A percentile compares a stretch with the other conserved stretches of the same genome.
phyloP scores from a whole-genome alignment of 768 basidiomycete species.

The Auriscalpium vulgare region DNA sequence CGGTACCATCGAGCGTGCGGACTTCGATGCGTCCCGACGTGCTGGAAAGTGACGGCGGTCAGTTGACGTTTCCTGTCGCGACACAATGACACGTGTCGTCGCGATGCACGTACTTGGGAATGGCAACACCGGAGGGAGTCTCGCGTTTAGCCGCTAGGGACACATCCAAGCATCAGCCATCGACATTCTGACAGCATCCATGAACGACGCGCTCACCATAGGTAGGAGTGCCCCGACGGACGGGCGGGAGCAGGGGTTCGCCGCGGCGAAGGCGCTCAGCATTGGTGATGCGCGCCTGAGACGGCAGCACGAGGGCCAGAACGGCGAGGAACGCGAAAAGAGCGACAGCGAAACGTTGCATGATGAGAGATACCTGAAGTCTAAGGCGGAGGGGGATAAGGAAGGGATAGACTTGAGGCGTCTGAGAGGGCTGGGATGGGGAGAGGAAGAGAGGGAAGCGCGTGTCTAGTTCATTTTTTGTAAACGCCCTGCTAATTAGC shows the following conservation, averaged over 20 bases:
- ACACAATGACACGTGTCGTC: not conserved
- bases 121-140: not conserved
- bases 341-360: not conserved
- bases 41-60: not conserved
- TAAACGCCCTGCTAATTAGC: too few relatives aligned
- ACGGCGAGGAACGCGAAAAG: not conserved
- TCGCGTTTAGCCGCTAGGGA: not conserved
- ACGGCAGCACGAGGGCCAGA: not conserved
- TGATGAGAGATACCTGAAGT: not conserved
- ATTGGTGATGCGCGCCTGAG: slow-evolving; percentile 1
- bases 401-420: not conserved
- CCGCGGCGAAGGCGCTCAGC: not conserved
- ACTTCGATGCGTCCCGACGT: not conserved
- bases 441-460: not conserved
- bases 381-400: not conserved
- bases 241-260: not conserved
- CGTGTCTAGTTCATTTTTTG: not conserved
- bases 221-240: slow-evolving; percentile 4
- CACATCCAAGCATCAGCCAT: not conserved
- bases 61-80: not conserved
- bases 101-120: not conserved
- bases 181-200: not conserved
- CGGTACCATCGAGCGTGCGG: not conserved
- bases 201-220: not conserved
- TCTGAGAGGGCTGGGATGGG: not conserved